These are phyloP conservation scores for Canavalia ensiformis DNA, from an alignment of 306 rosid species.

Conservation along the genomic window DNA sequence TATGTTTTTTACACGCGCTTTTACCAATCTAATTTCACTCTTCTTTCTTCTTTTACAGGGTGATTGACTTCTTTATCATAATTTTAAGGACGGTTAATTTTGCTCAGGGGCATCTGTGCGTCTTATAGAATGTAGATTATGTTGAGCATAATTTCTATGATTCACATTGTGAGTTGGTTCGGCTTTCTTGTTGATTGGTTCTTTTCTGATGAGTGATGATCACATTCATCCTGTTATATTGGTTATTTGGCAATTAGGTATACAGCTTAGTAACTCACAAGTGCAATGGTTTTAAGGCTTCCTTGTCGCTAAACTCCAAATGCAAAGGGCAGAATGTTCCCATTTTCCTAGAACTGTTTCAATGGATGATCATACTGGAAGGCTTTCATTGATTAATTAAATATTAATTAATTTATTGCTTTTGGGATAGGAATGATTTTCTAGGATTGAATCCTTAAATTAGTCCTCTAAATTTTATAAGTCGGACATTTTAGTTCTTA, in stretches of 20 bases:
- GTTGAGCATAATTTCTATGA: not conserved
- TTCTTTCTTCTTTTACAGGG: not conserved
- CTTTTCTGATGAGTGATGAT: constrained; percentile 1
- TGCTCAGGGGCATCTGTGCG: constrained; percentile 1
- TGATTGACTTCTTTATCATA: constrained; percentile 2
- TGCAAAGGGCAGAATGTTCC: not conserved
- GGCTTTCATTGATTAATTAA: not conserved
- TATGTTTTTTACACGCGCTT: constrained; percentile 31
- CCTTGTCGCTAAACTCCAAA: not conserved
- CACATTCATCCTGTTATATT: not conserved
- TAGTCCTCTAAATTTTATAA: too few relatives aligned
- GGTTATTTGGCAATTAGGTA: not conserved
- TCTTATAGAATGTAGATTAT: constrained; percentile 1
- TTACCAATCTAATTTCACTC: not conserved
- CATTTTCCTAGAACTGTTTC: not conserved
- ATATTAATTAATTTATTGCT: not conserved
- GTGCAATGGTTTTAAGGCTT: not conserved
- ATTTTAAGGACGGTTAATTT: not conserved
- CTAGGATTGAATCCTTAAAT: too few relatives aligned
- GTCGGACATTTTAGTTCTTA: too few relatives aligned
- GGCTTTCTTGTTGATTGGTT: not conserved
- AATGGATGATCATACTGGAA: not conserved
- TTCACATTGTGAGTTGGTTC: constrained; percentile 9
- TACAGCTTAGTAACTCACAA: too few relatives aligned
- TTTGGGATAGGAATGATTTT: not conserved